Conservation (phyloP, 2,329 filamentous ascomycete species). For the Neocucurbitaria cava region DNA sequence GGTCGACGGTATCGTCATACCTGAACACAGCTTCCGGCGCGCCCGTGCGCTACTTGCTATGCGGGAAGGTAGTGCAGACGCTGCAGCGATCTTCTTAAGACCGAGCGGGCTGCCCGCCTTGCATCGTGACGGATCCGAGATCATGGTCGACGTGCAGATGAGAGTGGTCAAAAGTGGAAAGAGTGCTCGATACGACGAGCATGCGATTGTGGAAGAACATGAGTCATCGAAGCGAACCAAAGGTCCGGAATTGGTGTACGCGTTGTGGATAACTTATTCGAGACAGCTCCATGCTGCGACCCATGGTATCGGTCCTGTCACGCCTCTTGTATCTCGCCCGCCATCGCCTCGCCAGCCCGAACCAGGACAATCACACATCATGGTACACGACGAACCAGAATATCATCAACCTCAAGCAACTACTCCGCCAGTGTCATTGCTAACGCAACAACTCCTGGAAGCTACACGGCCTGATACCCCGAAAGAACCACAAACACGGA, state of each 20-base stretch:
- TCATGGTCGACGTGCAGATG: slow-evolving; percentile 96
- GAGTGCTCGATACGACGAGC: slow-evolving; percentile 57
- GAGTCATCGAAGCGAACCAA: slow-evolving; percentile 56
- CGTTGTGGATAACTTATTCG: slow-evolving; percentile 97
- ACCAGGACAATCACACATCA: slow-evolving; percentile 68
- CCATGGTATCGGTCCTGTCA: slow-evolving; percentile 66
- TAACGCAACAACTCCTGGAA: slow-evolving; percentile 60
- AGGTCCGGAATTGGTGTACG: slow-evolving; percentile 79
- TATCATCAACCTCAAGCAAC: slow-evolving; percentile 42
- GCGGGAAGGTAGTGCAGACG: slow-evolving; percentile 80
- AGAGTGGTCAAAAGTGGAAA: slow-evolving; percentile 89
- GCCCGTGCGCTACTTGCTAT: slow-evolving; percentile 84
- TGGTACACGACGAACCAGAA: slow-evolving; percentile 47
- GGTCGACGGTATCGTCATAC: slow-evolving; percentile 93
- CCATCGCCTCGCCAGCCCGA: slow-evolving; percentile 82
- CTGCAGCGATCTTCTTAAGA: slow-evolving; percentile 76
- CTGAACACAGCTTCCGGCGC: slow-evolving; percentile 92
- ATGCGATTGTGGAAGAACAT: slow-evolving; percentile 68
- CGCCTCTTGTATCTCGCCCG: slow-evolving; percentile 68
- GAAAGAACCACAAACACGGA: slow-evolving; percentile 42
- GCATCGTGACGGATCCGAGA: slow-evolving; percentile 88
- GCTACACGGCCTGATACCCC: slow-evolving; percentile 56
- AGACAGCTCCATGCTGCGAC: slow-evolving; percentile 83
- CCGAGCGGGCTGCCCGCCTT: slow-evolving; percentile 84
- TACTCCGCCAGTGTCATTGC: slow-evolving; percentile 53